phyloP scores from a whole-genome alignment of 176 grass and related monocot genomes.

The Triticum turgidum region DNA sequence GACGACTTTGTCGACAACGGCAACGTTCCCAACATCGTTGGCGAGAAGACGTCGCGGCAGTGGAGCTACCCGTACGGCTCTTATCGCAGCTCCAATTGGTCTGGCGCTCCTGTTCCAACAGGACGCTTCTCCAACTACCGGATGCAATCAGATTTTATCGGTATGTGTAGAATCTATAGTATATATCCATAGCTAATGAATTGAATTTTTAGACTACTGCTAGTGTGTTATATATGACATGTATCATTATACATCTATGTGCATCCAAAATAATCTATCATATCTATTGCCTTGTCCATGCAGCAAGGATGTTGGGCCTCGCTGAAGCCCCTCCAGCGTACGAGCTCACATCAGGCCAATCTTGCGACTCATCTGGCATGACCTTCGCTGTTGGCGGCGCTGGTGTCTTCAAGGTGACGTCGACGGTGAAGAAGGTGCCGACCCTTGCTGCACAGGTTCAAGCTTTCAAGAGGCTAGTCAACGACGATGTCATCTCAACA shows the following conservation, averaged over 20 bases:
- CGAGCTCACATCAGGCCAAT: not conserved
- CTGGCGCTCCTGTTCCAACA: not conserved
- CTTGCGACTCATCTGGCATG: constrained; percentile 28
- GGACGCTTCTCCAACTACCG: constrained; percentile 1
- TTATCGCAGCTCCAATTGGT: not conserved
- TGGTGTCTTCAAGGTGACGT: constrained; percentile 26
- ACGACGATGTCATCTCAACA: not conserved
- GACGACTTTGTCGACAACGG: constrained; percentile 8
- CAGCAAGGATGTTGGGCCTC: constrained; percentile 28
- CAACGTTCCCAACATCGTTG: not conserved
- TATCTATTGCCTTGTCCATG: not conserved
- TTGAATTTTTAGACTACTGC: not conserved
- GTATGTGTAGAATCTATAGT: not conserved
- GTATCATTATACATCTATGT: not conserved
- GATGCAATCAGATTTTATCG: not conserved
- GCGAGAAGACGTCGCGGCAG: not conserved
- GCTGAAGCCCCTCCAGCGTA: not conserved
- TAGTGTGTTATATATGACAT: too few relatives aligned
- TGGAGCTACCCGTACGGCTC: not conserved
- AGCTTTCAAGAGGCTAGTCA: not conserved
- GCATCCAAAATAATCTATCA: not conserved
- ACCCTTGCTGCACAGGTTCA: constrained; percentile 1
- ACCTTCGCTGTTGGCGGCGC: constrained; percentile 42
- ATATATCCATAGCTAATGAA: not conserved
- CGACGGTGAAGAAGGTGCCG: not conserved